These are phyloP conservation scores for Pholiota conissans DNA, from an alignment of 768 basidiomycete genomes.

Conservation along the genomic window DNA sequence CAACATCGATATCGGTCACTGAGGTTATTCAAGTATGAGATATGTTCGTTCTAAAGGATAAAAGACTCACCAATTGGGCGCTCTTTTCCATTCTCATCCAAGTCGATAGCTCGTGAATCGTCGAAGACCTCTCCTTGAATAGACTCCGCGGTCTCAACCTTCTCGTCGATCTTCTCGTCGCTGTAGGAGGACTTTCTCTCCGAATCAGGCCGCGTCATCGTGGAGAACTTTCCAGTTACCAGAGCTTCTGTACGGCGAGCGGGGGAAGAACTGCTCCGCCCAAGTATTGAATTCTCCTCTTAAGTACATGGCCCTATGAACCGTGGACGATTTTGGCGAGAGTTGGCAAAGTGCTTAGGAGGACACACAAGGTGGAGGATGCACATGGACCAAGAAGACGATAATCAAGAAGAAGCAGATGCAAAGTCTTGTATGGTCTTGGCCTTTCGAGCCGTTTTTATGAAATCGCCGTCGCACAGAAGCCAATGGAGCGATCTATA, in stretches of 20 bases:
- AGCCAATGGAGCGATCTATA: no score
- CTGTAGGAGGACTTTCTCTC: constrained; percentile 8
- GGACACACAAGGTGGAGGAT: no score
- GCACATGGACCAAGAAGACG: no score
- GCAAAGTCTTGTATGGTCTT: no score
- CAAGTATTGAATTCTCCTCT: background rate
- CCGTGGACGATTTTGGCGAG: no score
- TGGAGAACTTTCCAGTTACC: background rate
- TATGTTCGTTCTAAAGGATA: background rate
- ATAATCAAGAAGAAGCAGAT: no score
- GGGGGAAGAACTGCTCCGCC: no score
- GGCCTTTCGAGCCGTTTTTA: no score
- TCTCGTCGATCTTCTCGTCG: constrained; percentile 26
- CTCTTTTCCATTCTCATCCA: constrained; percentile 48
- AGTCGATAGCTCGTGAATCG: constrained; percentile 36
- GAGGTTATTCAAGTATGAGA: background rate
- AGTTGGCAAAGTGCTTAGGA: no score
- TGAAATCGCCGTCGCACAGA: no score
- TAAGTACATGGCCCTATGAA: background rate
- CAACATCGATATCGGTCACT: constrained; percentile 48
- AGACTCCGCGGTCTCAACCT: constrained; percentile 14
- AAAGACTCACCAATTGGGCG: constrained; percentile 41
- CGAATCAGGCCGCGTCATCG: background rate
- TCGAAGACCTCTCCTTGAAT: constrained; percentile 30
- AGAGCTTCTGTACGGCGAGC: background rate